Conservation (phyloP, 73 alveolate genomes). For the Durusdinium trenchii region DNA sequence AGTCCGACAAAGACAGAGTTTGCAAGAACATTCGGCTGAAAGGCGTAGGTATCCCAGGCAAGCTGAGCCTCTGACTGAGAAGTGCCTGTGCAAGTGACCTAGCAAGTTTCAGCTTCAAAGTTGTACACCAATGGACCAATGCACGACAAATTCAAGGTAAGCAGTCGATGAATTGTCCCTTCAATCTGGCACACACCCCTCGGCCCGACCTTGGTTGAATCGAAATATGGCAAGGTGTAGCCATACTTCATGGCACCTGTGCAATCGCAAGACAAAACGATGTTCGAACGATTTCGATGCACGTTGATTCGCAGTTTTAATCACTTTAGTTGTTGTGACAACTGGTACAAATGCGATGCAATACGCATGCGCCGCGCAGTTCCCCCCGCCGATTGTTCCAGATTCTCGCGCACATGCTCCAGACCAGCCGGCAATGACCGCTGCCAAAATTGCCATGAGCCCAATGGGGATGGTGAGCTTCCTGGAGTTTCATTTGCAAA, state of each 20-base stretch:
- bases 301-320: too few relatives aligned
- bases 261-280: too few relatives aligned
- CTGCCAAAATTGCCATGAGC: conserved; percentile 36
- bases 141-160: not conserved
- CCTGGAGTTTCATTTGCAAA: not conserved
- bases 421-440: conserved; percentile 70
- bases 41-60: conserved; percentile 69
- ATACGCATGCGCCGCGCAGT: not conserved
- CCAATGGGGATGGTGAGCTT: conserved; percentile 79
- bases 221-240: conserved; percentile 62
- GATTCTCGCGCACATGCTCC: conserved; percentile 70
- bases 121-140: too few relatives aligned
- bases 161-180: not conserved
- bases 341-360: too few relatives aligned
- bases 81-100: conserved; percentile 75
- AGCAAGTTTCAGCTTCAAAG: too few relatives aligned
- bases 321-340: not conserved
- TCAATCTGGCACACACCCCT: not conserved
- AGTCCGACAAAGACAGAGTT: conserved; percentile 30
- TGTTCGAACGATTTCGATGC: too few relatives aligned
- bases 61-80: not conserved
- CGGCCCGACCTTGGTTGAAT: not conserved
- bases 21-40: conserved; percentile 20
- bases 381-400: conserved; percentile 9
- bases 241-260: conserved; percentile 57